Conservation (phyloP, 2,329 filamentous ascomycete species). For the Atkinsonella texensis region DNA sequence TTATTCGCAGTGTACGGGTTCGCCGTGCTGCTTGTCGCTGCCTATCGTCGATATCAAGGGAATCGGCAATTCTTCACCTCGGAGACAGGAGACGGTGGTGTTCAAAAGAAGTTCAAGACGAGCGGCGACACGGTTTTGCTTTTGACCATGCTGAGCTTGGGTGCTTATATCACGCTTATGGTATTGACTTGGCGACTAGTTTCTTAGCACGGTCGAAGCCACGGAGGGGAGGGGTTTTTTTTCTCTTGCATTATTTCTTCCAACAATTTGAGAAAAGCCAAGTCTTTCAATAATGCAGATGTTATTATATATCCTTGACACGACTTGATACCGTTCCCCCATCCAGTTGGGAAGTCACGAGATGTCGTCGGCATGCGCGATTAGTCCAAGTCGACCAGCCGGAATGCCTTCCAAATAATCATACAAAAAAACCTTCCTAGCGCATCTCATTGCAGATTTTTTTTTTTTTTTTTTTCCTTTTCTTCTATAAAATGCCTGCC, state of each 20-base stretch:
- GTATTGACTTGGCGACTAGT: constrained; percentile 39
- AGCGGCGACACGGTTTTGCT: constrained; percentile 51
- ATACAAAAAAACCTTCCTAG: background rate
- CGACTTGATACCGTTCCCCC: too few species aligned
- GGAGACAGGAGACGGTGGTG: constrained; percentile 19
- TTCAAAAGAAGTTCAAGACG: constrained; percentile 46
- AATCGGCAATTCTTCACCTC: constrained; percentile 82
- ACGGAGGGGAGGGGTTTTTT: too few species aligned
- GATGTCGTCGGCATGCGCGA: too few species aligned
- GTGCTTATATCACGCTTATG: constrained; percentile 44
- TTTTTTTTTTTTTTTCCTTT: background rate
- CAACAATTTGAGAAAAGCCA: too few species aligned
- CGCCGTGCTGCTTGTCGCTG: constrained; percentile 68
- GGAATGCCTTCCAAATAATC: background rate
- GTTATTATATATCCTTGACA: too few species aligned
- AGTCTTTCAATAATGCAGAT: too few species aligned
- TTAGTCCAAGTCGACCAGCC: background rate
- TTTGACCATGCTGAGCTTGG: constrained; percentile 43
- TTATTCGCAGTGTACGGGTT: constrained; percentile 87
- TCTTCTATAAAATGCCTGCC: too few species aligned
- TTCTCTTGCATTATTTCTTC: too few species aligned
- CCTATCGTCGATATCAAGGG: constrained; percentile 80
- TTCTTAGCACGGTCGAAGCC: constrained; percentile 8
- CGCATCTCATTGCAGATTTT: too few species aligned
- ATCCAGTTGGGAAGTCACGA: too few species aligned